Base-by-base conservation (phyloP, 495 filamentous ascomycete genomes). In the Tuber aestivum region DNA sequence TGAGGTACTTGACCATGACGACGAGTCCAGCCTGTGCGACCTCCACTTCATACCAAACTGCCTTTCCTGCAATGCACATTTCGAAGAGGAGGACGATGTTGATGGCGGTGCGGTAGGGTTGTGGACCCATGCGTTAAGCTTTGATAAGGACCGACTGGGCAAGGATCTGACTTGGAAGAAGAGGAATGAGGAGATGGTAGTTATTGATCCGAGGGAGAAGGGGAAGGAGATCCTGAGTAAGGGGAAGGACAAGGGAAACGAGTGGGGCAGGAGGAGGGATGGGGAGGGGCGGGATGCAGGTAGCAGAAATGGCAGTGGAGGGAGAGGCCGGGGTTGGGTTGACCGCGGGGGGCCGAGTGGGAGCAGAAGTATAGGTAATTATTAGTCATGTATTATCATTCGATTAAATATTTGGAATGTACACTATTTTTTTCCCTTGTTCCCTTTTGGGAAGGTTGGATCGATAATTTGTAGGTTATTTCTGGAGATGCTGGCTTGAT, bases 21-120 rank as follows among this genome's bases (percentile, higher is more conserved):
- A 89, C 76, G 92, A 95, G 83, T 87, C 87, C 0, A 86, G 87
- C 61, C 85, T 96, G 23, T 97, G 94, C 81, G 93, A 97, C 82
- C 86, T 97, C 7, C 94, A 97, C 80, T 97, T 97, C 85, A 94
- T 98, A 79, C 91, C 91, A 12, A 91, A 94, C 78, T 99, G 95
- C 83, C 92, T 96, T 76, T 97, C 93, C 48, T 99, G 95, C 84
- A 87, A 89, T 71, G 87, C 90, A 1, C 97, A 94, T 93, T 90
- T 93, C 75, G 86, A 86, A 44, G 85, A 85, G 27, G 87, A 84
- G 27, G 88, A 87, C 9, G 84, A 84, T 8, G 87, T 89, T 20
- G 88, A 92, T 18, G 89, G 87, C 45, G 89, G 92, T 74, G 91
- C 92, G 42, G 79, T 78, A 56, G 41, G 72, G 32, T 84, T 84